A percentile compares a stretch with the other conserved stretches of the same genome.
These are phyloP conservation scores for Blastocystis sp. DNA, from an alignment of 352 stramenopile genomes.

Conservation along the genomic window DNA sequence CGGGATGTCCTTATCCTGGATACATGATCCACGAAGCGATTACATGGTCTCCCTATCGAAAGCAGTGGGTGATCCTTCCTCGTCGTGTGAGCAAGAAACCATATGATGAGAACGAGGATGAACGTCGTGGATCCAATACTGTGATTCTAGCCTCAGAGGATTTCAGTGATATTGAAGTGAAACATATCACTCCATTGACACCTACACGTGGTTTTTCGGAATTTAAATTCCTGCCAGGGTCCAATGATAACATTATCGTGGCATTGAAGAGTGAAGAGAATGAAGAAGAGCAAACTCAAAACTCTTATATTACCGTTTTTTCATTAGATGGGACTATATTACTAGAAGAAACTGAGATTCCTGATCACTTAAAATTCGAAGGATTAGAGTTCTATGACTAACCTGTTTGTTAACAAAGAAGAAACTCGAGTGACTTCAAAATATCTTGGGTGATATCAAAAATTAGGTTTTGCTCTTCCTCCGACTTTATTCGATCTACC, in stretches of 20 bases:
- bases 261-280: constrained; percentile 86
- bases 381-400: constrained; percentile 76
- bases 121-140: constrained; percentile 82
- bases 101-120: constrained; percentile 92
- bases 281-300: constrained; percentile 71
- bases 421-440: background rate
- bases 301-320: constrained; percentile 84
- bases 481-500: background rate
- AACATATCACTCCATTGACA: constrained; percentile 75
- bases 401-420: background rate
- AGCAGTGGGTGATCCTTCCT: constrained; percentile 96
- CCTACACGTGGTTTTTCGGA: constrained; percentile 82
- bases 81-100: constrained; percentile 83
- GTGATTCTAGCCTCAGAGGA: constrained; percentile 80
- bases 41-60: constrained; percentile 83
- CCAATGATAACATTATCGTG: constrained; percentile 81
- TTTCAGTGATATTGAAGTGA: constrained; percentile 77
- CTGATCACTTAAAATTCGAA: constrained; percentile 83
- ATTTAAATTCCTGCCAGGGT: constrained; percentile 86
- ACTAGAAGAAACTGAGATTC: constrained; percentile 81
- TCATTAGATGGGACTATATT: constrained; percentile 79
- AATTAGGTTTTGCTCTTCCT: constrained; percentile 15
- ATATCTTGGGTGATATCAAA: background rate
- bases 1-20: constrained; percentile 79
- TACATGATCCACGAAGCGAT: constrained; percentile 97